Evolutionary conservation across 2,329 filamentous ascomycete species (phyloP).

Genomic region (Epichloe typhina): DNA sequence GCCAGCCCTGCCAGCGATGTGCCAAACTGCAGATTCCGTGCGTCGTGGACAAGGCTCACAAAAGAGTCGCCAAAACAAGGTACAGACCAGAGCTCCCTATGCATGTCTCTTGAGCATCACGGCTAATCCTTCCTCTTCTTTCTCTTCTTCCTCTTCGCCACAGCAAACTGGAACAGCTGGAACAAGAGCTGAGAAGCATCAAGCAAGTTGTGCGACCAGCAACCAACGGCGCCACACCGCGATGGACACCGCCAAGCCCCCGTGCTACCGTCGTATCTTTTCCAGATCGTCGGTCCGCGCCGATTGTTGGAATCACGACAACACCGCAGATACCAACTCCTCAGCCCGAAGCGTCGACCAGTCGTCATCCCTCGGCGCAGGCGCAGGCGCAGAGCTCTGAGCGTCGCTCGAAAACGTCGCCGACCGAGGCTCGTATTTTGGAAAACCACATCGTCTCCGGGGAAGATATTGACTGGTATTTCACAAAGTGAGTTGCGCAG

Average conservation of each 20-base stretch:
- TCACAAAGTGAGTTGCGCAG: constrained; percentile 29
- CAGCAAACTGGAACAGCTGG: constrained; percentile 42
- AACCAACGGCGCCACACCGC: constrained; percentile 8
- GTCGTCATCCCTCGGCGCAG: constrained; percentile 1
- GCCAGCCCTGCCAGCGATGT: constrained; percentile 31
- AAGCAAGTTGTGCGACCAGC: constrained; percentile 33
- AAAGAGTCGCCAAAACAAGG: constrained; percentile 32
- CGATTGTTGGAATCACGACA: constrained; percentile 6
- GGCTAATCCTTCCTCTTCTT: too few species aligned
- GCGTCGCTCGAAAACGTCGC: constrained; percentile 12
- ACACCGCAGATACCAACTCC: constrained; percentile 12
- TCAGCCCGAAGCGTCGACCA: constrained; percentile 12
- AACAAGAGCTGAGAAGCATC: constrained; percentile 40
- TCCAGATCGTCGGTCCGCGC: constrained; percentile 8
- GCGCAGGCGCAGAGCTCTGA: constrained; percentile 6
- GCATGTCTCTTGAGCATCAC: too few species aligned
- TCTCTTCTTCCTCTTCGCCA: not conserved
- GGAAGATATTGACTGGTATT: constrained; percentile 42
- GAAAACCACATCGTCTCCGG: constrained; percentile 35
- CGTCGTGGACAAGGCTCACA: constrained; percentile 33
- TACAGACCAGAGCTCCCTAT: constrained; percentile 8
- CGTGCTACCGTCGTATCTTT: constrained; percentile 14
- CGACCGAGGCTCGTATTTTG: constrained; percentile 29
- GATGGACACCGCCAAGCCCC: constrained; percentile 16
- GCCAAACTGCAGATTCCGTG: constrained; percentile 29